Evolutionary conservation across 1,284 basidiomycete species (phyloP), one percentile per base, ranked within the genome.

Genomic region (Athelia sp.): DNA sequence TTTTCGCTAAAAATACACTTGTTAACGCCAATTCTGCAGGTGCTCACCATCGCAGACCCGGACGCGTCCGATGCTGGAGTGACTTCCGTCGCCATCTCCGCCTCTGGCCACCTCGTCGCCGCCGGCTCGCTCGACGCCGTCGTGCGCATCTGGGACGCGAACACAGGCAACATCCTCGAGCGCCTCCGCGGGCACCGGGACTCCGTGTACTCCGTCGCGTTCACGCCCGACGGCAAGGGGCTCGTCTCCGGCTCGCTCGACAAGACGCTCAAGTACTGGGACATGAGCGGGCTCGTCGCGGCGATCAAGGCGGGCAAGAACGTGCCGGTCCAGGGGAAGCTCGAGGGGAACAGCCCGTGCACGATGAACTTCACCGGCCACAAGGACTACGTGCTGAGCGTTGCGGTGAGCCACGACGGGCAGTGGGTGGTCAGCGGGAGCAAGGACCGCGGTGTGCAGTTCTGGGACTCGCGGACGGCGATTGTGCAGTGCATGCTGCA

Each of bases 371-470:
- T 94, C 54, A 76, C 78, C 50, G 93, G 93, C 1, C 93, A 95
- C 69, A 93, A 84, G 78, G 89, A 92, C 62, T 90, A 88, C 59
- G 88, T 92, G 17, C 71, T 91, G 24, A 82, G 81, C 14, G 86
- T 90, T 34, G 87, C 88, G 19, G 87, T 91, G 51, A 87, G 87
- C 19, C 86, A 88, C 50, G 91, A 96, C 64, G 87, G 87, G 21
- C 79, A 84, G 54, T 95, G 89, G 85, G 84, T 95, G 55, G 90
- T 93, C 2, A 92, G 90, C 18, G 91, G 92, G 21, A 93, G 90
- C 18, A 95, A 95, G 65, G 93, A 97, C 67, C 81, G 92, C 19
- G 84, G 86, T 1, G 90, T 96, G 32, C 85, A 90, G 64, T 89
- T 93, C 63, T 96, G 92, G 91, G 89, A 95, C 61, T 80, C 54